Percentiles rank a stretch among this genome's conserved stretches.
These are phyloP conservation scores for Roridomyces roridus DNA, from an alignment of 768 basidiomycete species.

Conservation along the genomic window DNA sequence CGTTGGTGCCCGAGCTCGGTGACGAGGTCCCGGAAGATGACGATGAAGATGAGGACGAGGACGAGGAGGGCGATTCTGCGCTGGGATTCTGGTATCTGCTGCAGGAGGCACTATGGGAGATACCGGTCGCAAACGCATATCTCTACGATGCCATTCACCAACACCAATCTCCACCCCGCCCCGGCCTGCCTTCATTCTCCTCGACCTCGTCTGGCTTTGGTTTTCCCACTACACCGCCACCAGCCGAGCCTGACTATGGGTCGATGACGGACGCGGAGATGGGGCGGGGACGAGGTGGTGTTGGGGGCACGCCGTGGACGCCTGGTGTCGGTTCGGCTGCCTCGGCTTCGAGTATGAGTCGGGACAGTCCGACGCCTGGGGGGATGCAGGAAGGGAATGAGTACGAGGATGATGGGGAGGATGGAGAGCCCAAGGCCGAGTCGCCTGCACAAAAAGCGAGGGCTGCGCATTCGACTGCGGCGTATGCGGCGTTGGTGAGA, in stretches of 20 bases:
- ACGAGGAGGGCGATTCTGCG: slow-evolving; percentile 80
- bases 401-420: slow-evolving; percentile 28
- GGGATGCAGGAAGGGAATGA: slow-evolving; percentile 2
- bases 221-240: neutral
- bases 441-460: slow-evolving; percentile 23
- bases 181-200: neutral
- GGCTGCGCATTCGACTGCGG: slow-evolving; percentile 46
- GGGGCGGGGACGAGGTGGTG: slow-evolving; percentile 13
- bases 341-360: too few relatives aligned
- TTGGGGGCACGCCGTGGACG: slow-evolving; percentile 40
- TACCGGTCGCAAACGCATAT: slow-evolving; percentile 17
- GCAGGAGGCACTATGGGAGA: slow-evolving; percentile 82
- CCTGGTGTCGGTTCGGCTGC: slow-evolving; percentile 24
- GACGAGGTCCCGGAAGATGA: slow-evolving; percentile 75
- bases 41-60: slow-evolving; percentile 67
- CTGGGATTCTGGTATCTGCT: slow-evolving; percentile 92
- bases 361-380: slow-evolving; percentile 24
- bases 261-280: slow-evolving; percentile 4
- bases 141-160: neutral
- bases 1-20: too few relatives aligned
- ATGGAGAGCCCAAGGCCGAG: slow-evolving; percentile 5
- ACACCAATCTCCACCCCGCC: neutral
- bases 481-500: slow-evolving; percentile 77
- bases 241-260: neutral
- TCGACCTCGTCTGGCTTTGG: neutral